phyloP scores from a whole-genome alignment of 805 yeast species.

The Brettanomyces sp. region DNA sequence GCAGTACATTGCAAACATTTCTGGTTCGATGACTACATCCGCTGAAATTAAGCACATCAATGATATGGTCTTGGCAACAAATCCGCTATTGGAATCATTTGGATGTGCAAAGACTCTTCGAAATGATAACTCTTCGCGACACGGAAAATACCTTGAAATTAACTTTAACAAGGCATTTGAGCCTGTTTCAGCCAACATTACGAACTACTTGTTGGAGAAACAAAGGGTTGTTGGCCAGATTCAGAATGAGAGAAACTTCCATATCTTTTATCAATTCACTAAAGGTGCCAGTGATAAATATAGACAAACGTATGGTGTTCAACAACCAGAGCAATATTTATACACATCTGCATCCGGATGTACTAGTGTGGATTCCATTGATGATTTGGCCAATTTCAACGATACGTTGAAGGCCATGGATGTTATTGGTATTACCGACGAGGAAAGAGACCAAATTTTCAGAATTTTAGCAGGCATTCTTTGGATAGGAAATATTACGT shows the following conservation, averaged over 20 bases:
- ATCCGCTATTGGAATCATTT: conserved; percentile 82
- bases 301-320: conserved; percentile 80
- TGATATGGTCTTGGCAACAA: conserved; percentile 96
- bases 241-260: conserved; percentile 88
- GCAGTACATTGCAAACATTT: conserved; percentile 91
- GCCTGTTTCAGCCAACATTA: conserved; percentile 92
- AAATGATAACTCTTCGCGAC: conserved; percentile 84
- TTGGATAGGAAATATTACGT: conserved; percentile 92
- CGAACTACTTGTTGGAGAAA: conserved; percentile 88
- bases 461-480: conserved; percentile 73
- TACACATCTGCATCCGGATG: conserved; percentile 86
- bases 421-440: conserved; percentile 70
- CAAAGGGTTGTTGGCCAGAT: conserved; percentile 96
- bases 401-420: conserved; percentile 84
- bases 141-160: conserved; percentile 90
- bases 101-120: conserved; percentile 92
- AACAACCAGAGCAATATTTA: conserved; percentile 84
- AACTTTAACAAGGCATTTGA: conserved; percentile 72
- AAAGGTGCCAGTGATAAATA: conserved; percentile 82
- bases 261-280: conserved; percentile 91
- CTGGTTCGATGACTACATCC: conserved; percentile 56
- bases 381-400: conserved; percentile 68
- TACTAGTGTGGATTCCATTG: conserved; percentile 76
- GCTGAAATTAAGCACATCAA: conserved; percentile 76
- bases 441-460: conserved; percentile 87